Conservation (phyloP, 768 basidiomycete genomes). For the Phylloporus sp. region DNA sequence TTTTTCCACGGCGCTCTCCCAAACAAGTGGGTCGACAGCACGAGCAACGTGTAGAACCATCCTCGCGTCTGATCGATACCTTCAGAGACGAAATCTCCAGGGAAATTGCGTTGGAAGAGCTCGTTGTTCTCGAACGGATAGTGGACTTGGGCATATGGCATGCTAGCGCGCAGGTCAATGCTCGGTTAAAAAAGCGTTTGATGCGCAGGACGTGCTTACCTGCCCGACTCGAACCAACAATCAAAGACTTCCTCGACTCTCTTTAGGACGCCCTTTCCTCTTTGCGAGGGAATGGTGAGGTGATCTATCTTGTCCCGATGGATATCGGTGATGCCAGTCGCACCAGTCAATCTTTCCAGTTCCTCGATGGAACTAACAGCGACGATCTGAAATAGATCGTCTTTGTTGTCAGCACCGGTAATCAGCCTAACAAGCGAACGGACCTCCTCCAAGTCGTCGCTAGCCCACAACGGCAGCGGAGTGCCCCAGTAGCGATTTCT, state of each 20-base stretch:
- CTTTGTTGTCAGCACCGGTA: background rate
- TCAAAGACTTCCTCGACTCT: slow-evolving; percentile 98
- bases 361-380: slow-evolving; percentile 86
- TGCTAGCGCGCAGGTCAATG: slow-evolving; percentile 44
- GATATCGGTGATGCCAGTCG: slow-evolving; percentile 78
- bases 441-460: slow-evolving; percentile 86
- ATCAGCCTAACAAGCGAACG: background rate
- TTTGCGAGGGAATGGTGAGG: slow-evolving; percentile 89
- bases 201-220: slow-evolving; percentile 44
- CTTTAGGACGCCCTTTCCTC: slow-evolving; percentile 80
- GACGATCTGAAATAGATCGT: slow-evolving; percentile 50
- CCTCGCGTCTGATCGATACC: slow-evolving; percentile 99
- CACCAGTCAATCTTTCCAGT: slow-evolving; percentile 80
- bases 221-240: slow-evolving; percentile 99
- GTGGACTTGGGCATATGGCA: slow-evolving; percentile 97
- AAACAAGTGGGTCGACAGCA: slow-evolving; percentile 93
- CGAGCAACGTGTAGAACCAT: slow-evolving; percentile 98
- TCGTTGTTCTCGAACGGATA: slow-evolving; percentile 98
- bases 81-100: slow-evolving; percentile 96
- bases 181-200: background rate
- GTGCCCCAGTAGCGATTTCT: slow-evolving; percentile 99
- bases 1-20: slow-evolving; percentile 97
- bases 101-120: slow-evolving; percentile 77
- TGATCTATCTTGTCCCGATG: slow-evolving; percentile 94
- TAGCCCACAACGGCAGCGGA: slow-evolving; percentile 94